Evolutionary conservation across 2,329 filamentous ascomycete species (phyloP).

Genomic region (Colletotrichum simmondsii): DNA sequence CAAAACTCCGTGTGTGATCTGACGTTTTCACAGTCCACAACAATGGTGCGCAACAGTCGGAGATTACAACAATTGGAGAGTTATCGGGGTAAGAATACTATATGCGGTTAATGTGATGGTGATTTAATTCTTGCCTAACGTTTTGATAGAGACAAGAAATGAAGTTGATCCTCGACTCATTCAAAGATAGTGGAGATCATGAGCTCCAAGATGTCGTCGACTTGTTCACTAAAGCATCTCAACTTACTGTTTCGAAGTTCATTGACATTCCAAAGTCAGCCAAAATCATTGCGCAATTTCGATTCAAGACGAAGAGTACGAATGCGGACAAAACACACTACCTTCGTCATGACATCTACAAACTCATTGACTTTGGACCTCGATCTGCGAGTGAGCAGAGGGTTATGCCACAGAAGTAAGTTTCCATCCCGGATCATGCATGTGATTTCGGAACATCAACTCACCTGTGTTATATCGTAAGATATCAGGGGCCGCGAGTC

Average conservation of each 20-base stretch:
- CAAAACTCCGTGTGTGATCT: not conserved
- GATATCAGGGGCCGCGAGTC: constrained; percentile 7
- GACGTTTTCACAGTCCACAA: not conserved
- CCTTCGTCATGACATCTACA: not conserved
- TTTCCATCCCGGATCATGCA: too few species aligned
- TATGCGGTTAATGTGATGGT: fast-evolving
- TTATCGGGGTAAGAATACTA: constrained; percentile 2
- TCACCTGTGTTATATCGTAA: fast-evolving
- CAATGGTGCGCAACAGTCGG: constrained; percentile 15
- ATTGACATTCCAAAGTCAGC: constrained; percentile 2
- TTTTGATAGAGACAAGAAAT: not conserved
- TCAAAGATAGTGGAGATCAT: not conserved
- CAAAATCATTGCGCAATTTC: constrained; percentile 5
- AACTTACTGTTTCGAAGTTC: not conserved
- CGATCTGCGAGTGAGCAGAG: not conserved
- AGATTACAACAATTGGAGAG: constrained; percentile 13
- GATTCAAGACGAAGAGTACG: not conserved
- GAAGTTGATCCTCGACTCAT: not conserved
- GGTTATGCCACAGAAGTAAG: not conserved
- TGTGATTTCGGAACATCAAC: not conserved
- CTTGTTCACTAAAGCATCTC: not conserved
- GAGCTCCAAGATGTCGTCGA: not conserved
- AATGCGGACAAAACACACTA: constrained; percentile 1
- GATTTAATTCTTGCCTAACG: not conserved
- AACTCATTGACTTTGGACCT: not conserved